Percentiles rank a stretch among this genome's conserved stretches.
phyloP scores from a whole-genome alignment of 106 monocot species.

The Apostasia shenzhenica region DNA sequence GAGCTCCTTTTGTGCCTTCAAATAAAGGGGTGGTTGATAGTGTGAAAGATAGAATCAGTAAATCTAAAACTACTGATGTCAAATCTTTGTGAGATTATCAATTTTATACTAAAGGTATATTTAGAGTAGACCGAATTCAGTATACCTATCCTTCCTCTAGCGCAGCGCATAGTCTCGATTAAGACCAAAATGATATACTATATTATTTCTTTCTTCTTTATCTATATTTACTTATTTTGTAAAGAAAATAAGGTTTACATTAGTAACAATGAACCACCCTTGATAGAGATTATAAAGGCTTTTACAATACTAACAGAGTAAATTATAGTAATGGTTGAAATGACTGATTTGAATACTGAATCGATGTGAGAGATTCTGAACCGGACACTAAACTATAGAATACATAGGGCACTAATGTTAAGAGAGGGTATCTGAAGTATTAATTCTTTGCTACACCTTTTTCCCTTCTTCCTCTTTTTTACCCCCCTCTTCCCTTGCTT shows the following conservation, averaged over 20 bases:
- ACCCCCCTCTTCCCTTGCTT: too few species aligned
- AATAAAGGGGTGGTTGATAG: not conserved
- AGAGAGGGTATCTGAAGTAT: too few species aligned
- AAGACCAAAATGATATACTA: not conserved
- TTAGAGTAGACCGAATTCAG: not conserved
- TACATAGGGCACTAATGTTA: too few species aligned
- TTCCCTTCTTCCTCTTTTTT: too few species aligned
- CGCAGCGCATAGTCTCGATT: not conserved
- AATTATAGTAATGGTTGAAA: too few species aligned
- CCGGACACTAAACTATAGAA: too few species aligned
- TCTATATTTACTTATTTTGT: not conserved
- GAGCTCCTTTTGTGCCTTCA: too few species aligned
- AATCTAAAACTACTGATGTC: not conserved
- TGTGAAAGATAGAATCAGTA: not conserved
- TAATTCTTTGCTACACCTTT: too few species aligned
- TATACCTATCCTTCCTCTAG: not conserved
- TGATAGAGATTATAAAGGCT: too few species aligned
- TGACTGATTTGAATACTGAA: too few species aligned
- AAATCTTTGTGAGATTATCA: not conserved
- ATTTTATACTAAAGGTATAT: slow-evolving; percentile 1
- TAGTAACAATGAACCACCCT: not conserved
- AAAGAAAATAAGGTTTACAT: not conserved
- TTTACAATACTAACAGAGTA: too few species aligned
- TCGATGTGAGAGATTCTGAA: too few species aligned
- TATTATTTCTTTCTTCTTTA: not conserved